Base-by-base conservation (phyloP, 192 early-diverging fungal species). In the Jimgerdemannia lactiflua region DNA sequence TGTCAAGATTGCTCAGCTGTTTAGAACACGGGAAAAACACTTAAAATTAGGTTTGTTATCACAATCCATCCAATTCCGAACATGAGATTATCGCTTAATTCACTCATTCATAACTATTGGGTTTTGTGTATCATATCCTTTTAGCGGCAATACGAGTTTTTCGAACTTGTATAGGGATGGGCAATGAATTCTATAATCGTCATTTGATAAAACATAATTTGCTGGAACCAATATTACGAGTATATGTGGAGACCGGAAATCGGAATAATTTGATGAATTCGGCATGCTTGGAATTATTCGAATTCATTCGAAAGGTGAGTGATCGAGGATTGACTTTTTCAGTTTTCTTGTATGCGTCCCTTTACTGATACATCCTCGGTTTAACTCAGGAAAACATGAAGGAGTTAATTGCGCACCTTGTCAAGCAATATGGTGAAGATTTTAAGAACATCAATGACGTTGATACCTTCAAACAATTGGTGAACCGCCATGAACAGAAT, bases 241-340 rank as follows among this genome's bases (percentile, higher is more conserved):
- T 89, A 19, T 86, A 94, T 59, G 42, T 88, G 11, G 85, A 86
- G 20, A 91, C 91, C 3, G 82, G 90, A 43, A 87, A 89, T 69
- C 86, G 85, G 44, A 91, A 96, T 70, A 97, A 97, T 73, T 80
- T 97, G 41, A 74, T 96, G 18, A 94, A 96, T 71, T 97, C 96
- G 4, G 93, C 97, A 2, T 97, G 94, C 76, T 86, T 97, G 44
- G 95, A 97, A 71, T 82, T 98, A 63, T 92, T 98, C 75, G 93
- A 92, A 39, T 93, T 89, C 81, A 91, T 98, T 71, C 85, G 90
- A 19, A 86, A 79, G 66, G 92, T 92, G n/a, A n/a, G 84, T 68
- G 73, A 76, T 39, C 10, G 65, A 71, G n/a, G n/a, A n/a, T n/a
- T n/a, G n/a, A n/a, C n/a, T n/a, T n/a, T n/a, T n/a, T n/a, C n/a